Evolutionary conservation across 441 rosid species (phyloP).

Genomic region (Jatropha multifida): DNA sequence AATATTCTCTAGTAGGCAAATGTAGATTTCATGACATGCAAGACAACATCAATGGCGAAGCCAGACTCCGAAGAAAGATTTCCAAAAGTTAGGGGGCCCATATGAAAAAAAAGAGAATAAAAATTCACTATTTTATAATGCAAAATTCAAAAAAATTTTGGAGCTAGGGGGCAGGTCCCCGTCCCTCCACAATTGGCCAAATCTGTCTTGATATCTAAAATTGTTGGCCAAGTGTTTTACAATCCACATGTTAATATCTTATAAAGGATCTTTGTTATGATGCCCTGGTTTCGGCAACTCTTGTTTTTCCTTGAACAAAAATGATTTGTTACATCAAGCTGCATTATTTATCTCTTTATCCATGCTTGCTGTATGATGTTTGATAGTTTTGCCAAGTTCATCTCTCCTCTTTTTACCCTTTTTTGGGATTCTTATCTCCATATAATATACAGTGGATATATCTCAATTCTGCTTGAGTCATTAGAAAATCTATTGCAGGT

Average conservation of each 20-base stretch:
- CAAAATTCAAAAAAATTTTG: too few relatives aligned
- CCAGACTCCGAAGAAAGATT: too few relatives aligned
- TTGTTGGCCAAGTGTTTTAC: background rate
- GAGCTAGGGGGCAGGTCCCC: too few relatives aligned
- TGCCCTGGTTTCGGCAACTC: background rate
- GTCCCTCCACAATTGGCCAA: too few relatives aligned
- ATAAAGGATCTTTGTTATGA: background rate
- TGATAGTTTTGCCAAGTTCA: background rate
- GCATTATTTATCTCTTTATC: background rate
- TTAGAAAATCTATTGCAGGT: conserved; percentile 40
- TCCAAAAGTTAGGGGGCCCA: too few relatives aligned
- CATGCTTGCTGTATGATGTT: background rate
- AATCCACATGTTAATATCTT: background rate
- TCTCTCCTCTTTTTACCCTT: background rate
- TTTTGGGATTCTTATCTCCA: background rate
- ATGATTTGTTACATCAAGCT: background rate
- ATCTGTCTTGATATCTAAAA: background rate
- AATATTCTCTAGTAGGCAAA: too few relatives aligned
- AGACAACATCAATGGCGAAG: too few relatives aligned
- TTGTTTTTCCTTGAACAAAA: background rate
- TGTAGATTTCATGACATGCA: too few relatives aligned
- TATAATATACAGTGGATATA: too few relatives aligned
- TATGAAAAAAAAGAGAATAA: too few relatives aligned
- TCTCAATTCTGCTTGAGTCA: background rate
- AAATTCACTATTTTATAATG: too few relatives aligned